Evolutionary conservation across 2,329 filamentous ascomycete genomes (phyloP).

Genomic region (Cladobotryum protrusum): DNA sequence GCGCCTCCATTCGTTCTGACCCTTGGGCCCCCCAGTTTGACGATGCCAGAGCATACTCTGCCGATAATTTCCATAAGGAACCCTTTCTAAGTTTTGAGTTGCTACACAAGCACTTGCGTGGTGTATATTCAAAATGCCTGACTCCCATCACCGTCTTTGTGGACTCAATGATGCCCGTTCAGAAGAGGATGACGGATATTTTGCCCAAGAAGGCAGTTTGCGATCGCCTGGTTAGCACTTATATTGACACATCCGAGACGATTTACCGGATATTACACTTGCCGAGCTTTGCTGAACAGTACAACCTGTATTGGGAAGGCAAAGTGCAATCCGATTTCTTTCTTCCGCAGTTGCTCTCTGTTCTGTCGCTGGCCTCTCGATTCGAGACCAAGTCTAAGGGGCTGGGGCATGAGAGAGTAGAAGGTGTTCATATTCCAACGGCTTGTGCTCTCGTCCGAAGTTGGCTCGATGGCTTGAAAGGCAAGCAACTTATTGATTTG

Average conservation of each 20-base stretch:
- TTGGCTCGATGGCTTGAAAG: constrained; percentile 47
- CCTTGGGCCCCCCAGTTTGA: constrained; percentile 38
- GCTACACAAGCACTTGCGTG: constrained; percentile 42
- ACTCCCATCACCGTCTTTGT: constrained; percentile 50
- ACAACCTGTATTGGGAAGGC: constrained; percentile 47
- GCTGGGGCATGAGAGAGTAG: constrained; percentile 43
- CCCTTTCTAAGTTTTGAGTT: constrained; percentile 40
- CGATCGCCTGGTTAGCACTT: constrained; percentile 43
- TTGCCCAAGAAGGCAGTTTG: constrained; percentile 45
- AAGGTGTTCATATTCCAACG: constrained; percentile 52
- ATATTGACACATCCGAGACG: constrained; percentile 45
- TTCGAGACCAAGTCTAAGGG: constrained; percentile 47
- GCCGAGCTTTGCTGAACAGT: constrained; percentile 45
- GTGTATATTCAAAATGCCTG: constrained; percentile 40
- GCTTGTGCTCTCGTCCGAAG: constrained; percentile 48
- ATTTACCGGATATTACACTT: constrained; percentile 49
- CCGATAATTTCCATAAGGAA: constrained; percentile 34
- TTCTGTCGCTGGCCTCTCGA: constrained; percentile 48
- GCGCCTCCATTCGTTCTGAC: constrained; percentile 3
- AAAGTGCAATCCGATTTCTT: constrained; percentile 43
- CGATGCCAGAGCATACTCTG: constrained; percentile 45
- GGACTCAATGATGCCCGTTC: constrained; percentile 52
- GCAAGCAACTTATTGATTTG: constrained; percentile 48
- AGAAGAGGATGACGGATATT: constrained; percentile 53
- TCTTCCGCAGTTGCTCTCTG: constrained; percentile 46